Conservation (phyloP, 805 yeast genomes). For the Candida golubevii region DNA sequence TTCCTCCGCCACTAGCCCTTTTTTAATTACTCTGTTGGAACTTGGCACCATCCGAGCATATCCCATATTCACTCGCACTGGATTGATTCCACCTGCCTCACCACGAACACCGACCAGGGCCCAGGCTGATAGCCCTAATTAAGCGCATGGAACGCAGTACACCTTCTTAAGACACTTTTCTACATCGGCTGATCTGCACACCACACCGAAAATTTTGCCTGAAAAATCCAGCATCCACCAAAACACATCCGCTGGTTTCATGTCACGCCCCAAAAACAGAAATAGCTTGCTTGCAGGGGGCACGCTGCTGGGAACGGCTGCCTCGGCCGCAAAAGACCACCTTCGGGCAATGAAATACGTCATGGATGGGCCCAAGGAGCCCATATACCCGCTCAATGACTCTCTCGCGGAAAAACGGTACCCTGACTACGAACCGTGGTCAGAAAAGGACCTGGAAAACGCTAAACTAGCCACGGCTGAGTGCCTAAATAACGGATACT, state of each 20-base stretch:
- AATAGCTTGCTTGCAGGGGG: constrained; percentile 15
- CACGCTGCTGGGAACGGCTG: constrained; percentile 15
- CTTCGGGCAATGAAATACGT: constrained; percentile 31
- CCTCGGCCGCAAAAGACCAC: constrained; percentile 26
- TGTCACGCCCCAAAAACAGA: constrained; percentile 12
- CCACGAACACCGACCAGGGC: too few species aligned
- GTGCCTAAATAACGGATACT: constrained; percentile 65
- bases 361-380: constrained; percentile 32
- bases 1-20: too few species aligned
- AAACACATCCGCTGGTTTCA: neutral
- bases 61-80: too few species aligned
- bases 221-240: too few species aligned
- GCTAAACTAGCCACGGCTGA: constrained; percentile 44
- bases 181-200: too few species aligned
- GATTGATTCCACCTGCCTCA: too few species aligned
- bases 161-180: too few species aligned
- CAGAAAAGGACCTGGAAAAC: constrained; percentile 29
- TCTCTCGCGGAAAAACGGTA: constrained; percentile 25
- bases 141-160: too few species aligned
- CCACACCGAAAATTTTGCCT: too few species aligned
- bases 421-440: constrained; percentile 76
- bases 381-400: constrained; percentile 35
- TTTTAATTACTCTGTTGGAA: too few species aligned
- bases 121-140: too few species aligned
- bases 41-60: too few species aligned